Base-by-base conservation (phyloP, 441 rosid species). In the Adansonia grandidieri region DNA sequence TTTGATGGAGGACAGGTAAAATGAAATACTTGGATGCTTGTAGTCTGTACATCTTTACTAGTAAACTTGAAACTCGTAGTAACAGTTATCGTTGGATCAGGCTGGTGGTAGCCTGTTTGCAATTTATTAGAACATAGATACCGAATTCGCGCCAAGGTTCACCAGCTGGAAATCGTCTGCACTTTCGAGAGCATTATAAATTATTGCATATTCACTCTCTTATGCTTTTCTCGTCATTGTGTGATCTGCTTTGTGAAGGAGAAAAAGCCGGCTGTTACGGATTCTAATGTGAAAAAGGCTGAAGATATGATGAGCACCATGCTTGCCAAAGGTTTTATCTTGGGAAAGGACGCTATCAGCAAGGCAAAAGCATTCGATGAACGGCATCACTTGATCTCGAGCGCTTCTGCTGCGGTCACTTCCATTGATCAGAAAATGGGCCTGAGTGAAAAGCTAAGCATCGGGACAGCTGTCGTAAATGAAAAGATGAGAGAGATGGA, bases 311-410 rank as follows among this genome's bases (percentile, higher is more conserved):
- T 93, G 15, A 90, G 87, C 76, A 77, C 82, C 13, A 89, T 91
- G 97, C 87, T 91, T 53, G 93, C 90, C 53, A 87, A 83, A 61
- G 96, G 96, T n/a, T 93, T 81, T 47, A 87, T 89, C 53, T 85
- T 93, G 76, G 96, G 93, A 19, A 89, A 88, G 81, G 93, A 93
- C 61, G 94, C 94, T 1, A 22, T 93, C 81, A 83, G 79, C 78
- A 90, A 77, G 79, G 93, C 93, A 57, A 92, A 85, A 82, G 79
- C 89, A 6, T 84, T 92, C 7, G 94, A 92, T 44, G 93, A 91
- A 54, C 85, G 73, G 51, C 90, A 89, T 81, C 89, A 86, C 58
- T 76, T 86, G 74, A 76, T 83, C 6, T 86, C 88, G 17, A 90
- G 87, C 53, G 96, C 96, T 11, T 86, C 97, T 20, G 89, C 91